Conservation (phyloP, 2,329 filamentous ascomycete species). For the Ambrosiella xylebori region DNA sequence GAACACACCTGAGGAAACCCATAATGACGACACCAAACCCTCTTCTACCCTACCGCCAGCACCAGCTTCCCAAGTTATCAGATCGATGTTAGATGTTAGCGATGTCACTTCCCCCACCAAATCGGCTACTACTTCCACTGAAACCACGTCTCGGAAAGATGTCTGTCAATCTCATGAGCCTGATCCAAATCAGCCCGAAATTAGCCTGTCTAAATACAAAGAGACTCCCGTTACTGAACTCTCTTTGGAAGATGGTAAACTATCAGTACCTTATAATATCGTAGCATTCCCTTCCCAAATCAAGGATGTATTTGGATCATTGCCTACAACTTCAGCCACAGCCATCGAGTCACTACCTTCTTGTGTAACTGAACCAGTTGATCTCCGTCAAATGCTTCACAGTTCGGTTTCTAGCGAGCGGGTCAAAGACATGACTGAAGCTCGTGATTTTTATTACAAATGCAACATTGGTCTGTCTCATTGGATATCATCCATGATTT, state of each 20-base stretch:
- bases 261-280: not conserved
- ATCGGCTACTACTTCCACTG: not conserved
- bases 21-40: too few species aligned
- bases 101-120: not conserved
- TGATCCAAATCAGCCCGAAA: not conserved
- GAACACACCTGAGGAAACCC: too few species aligned
- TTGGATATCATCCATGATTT: constrained; percentile 7
- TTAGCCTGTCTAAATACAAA: not conserved
- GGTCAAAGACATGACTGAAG: constrained; percentile 7
- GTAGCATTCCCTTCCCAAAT: constrained; percentile 1
- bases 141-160: not conserved
- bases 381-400: constrained; percentile 6
- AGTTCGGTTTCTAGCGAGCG: not conserved
- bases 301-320: not conserved
- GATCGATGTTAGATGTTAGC: constrained; percentile 1
- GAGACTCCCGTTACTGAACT: not conserved
- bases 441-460: constrained; percentile 4
- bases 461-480: constrained; percentile 2
- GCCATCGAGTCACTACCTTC: constrained; percentile 5
- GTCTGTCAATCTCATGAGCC: not conserved
- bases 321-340: constrained; percentile 6
- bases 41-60: not conserved
- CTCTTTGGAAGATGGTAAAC: not conserved
- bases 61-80: not conserved
- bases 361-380: constrained; percentile 5